Evolutionary conservation across 176 grass and related monocot genomes (phyloP), one percentile per base, ranked within the genome.

Genomic region (Oryza glumipatula): DNA sequence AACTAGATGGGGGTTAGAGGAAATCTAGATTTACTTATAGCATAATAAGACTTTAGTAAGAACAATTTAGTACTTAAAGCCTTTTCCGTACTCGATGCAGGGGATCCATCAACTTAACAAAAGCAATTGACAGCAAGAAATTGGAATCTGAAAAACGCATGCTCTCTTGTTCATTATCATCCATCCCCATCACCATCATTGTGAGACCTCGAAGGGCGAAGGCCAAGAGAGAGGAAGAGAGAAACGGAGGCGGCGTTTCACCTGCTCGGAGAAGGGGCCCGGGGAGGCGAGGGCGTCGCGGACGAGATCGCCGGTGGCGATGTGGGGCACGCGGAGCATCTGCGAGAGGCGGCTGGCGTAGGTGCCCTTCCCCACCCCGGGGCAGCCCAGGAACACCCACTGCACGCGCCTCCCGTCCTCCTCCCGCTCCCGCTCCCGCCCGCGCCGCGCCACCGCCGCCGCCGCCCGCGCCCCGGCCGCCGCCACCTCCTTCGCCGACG

Each of bases 291-390:
- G 89, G 65, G 92, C 93, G 61, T 95, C 88, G 38, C 96, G 93
- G 38, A 98, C 93, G 71, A 98, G 96, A 89, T 98, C 96, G 11
- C 96, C 96, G 81, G 96, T 98, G 89, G 96, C 87, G 82, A 98
- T 96, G 92, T 98, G 96, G 30, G 96, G 96, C 44, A 95, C 93
- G 71, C 84, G 54, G 58, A 98, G 86, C 5, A 94, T 82, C 86
- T 77, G 90, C 46, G 93, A 94, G 85, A 99, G 96, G 72, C 96
- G 85, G 89, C 96, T 89, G 9, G 96, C 96, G 78, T 99, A 99
- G 77, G 96, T 99, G 17, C 96, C 96, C 86, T 99, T 99, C 11
- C 96, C 96, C 19, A 99, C 96, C 66, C 96, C 96, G 35, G 96
- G 96, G 81, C 93, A 96, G 0, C 96, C 96, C 6, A 99, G 78